phyloP scores from a whole-genome alignment of 805 yeast genomes.

The Cyberlindnera mississippiensis region DNA sequence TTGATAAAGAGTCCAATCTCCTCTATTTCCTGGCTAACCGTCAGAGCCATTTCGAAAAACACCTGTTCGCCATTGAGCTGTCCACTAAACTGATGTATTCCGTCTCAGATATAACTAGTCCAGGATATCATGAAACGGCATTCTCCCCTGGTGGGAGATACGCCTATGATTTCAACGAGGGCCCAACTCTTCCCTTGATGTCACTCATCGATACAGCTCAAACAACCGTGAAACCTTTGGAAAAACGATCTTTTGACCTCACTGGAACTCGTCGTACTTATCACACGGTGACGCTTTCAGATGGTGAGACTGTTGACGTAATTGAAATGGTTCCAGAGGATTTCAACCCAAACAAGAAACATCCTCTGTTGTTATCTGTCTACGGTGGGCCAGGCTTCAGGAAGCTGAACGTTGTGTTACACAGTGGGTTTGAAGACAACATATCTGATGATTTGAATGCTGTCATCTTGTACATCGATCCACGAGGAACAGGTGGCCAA shows the following conservation, averaged over 20 bases:
- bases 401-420: conserved; percentile 44
- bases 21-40: conserved; percentile 57
- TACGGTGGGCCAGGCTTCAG: conserved; percentile 86
- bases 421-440: conserved; percentile 54
- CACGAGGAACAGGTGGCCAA: conserved; percentile 78
- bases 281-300: conserved; percentile 21
- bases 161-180: conserved; percentile 34
- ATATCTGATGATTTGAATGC: conserved; percentile 55
- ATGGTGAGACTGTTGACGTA: conserved; percentile 39
- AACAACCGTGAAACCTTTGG: neutral
- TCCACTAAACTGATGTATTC: conserved; percentile 22
- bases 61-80: conserved; percentile 49
- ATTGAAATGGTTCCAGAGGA: conserved; percentile 60
- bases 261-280: conserved; percentile 16
- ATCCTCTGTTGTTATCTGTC: conserved; percentile 63
- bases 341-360: conserved; percentile 43
- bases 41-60: conserved; percentile 48
- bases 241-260: conserved; percentile 17
- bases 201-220: conserved; percentile 11
- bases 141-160: conserved; percentile 57
- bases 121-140: conserved; percentile 46
- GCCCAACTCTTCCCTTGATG: conserved; percentile 24
- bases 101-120: conserved; percentile 31
- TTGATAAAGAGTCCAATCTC: conserved; percentile 41
- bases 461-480: conserved; percentile 65